Evolutionary conservation across 306 rosid species (phyloP).

Genomic region (Inga leiocalycina): DNA sequence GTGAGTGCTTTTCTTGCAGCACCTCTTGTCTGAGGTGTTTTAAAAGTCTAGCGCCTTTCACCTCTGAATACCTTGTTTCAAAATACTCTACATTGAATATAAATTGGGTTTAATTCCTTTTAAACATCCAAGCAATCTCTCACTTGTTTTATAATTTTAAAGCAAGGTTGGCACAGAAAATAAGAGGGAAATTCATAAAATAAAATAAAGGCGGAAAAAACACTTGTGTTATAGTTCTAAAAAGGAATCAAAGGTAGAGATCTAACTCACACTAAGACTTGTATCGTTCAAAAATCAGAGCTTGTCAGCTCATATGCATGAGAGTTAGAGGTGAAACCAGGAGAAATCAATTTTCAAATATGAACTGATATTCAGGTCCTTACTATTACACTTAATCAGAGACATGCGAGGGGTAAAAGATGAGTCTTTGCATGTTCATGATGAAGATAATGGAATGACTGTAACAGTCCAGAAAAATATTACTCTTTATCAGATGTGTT

Average conservation of each 20-base stretch:
- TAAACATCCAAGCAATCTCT: slow-evolving; percentile 13
- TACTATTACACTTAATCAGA: background rate
- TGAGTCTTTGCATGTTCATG: slow-evolving; percentile 14
- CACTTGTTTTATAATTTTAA: background rate
- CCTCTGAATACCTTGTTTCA: background rate
- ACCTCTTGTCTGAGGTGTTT: background rate
- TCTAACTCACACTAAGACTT: slow-evolving; percentile 4
- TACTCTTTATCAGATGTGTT: slow-evolving; percentile 5
- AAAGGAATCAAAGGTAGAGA: slow-evolving; percentile 22
- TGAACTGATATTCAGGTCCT: slow-evolving; percentile 23
- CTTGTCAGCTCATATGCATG: slow-evolving; percentile 9
- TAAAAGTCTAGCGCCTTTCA: background rate
- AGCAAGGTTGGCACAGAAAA: slow-evolving; percentile 8
- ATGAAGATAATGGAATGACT: slow-evolving; percentile 9
- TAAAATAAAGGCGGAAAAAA: background rate
- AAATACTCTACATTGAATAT: background rate
- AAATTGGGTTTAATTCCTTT: slow-evolving; percentile 6
- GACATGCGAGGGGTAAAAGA: background rate
- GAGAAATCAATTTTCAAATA: slow-evolving; percentile 13
- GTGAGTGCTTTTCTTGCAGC: background rate
- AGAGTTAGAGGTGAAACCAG: background rate
- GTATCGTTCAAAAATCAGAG: background rate
- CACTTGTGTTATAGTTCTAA: slow-evolving; percentile 1
- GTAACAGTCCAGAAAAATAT: slow-evolving; percentile 14
- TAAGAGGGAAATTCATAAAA: background rate